Percentiles rank a stretch among this genome's conserved stretches.
phyloP scores from a whole-genome alignment of 1,284 basidiomycete species.

The Caloboletus firmus region DNA sequence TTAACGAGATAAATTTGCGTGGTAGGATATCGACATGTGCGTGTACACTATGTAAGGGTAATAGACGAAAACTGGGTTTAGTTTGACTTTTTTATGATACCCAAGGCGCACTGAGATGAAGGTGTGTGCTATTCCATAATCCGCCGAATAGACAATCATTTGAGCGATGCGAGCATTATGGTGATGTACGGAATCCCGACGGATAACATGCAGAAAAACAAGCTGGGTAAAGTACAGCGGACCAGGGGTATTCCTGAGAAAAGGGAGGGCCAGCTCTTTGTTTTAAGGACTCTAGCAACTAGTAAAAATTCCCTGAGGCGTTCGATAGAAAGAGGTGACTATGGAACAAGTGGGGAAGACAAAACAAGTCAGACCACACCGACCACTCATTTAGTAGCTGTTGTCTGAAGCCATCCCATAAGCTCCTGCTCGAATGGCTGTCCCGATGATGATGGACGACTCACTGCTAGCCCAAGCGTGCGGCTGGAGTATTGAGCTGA shows the following conservation, averaged over 20 bases:
- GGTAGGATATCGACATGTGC: not conserved
- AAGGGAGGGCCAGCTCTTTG: conserved; percentile 39
- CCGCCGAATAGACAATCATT: conserved; percentile 31
- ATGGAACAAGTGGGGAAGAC: conserved; percentile 5
- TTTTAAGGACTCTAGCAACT: conserved; percentile 32
- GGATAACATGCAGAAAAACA: conserved; percentile 36
- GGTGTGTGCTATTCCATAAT: conserved; percentile 6
- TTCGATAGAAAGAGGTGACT: conserved; percentile 11
- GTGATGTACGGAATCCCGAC: conserved; percentile 36
- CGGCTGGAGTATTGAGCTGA: conserved; percentile 54
- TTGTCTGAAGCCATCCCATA: conserved; percentile 45
- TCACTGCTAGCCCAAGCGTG: conserved; percentile 52
- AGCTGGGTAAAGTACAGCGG: conserved; percentile 44
- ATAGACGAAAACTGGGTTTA: not conserved
- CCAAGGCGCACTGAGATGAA: not conserved
- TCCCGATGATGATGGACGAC: conserved; percentile 40
- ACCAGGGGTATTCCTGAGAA: conserved; percentile 38
- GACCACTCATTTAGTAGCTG: conserved; percentile 44
- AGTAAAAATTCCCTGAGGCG: conserved; percentile 26
- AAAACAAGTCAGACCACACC: conserved; percentile 13
- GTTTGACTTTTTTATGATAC: not conserved
- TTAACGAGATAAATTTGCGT: not conserved
- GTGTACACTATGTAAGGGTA: conserved; percentile 3
- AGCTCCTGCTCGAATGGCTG: conserved; percentile 38
- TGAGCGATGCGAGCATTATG: conserved; percentile 44